Conservation (phyloP, 495 filamentous ascomycete species). For the Diplogelasinospora grovesii region DNA sequence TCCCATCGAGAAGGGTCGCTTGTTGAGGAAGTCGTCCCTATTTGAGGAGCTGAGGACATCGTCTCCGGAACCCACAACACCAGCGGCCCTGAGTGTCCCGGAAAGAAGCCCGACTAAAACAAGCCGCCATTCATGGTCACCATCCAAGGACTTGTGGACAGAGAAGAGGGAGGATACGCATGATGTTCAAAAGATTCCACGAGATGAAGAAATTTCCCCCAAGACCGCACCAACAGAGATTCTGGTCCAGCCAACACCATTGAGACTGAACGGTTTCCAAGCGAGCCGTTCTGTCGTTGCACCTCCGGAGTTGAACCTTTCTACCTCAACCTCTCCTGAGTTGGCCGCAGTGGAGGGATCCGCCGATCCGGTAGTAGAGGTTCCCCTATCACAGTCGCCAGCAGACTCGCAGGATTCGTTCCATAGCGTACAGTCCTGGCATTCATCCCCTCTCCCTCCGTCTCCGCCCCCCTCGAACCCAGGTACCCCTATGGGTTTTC, state of each 20-base stretch:
- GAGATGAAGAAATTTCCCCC: neutral
- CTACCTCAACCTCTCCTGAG: conserved; percentile 26
- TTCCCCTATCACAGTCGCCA: conserved; percentile 20
- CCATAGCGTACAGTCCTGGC: conserved; percentile 54
- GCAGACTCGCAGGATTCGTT: conserved; percentile 35
- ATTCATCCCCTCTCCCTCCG: conserved; percentile 42
- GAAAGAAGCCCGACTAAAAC: neutral
- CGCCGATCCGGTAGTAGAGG: conserved; percentile 6
- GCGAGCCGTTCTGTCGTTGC: conserved; percentile 30
- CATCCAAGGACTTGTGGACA: no score
- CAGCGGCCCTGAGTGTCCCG: no score
- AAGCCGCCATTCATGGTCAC: no score
- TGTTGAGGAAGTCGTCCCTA: conserved; percentile 11
- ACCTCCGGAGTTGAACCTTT: conserved; percentile 27
- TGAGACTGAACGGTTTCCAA: conserved; percentile 17
- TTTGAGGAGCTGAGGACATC: no score
- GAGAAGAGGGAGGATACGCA: neutral
- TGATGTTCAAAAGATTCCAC: conserved; percentile 1
- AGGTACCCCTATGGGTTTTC: conserved; percentile 32
- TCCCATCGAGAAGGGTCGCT: conserved; percentile 16
- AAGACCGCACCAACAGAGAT: no score
- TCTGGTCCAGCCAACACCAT: conserved; percentile 1
- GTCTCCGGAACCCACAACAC: no score
- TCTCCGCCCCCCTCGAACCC: conserved; percentile 41
- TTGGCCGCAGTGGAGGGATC: conserved; percentile 2